Percentiles rank a stretch among this genome's conserved stretches.
Evolutionary conservation across 1,139 yeast species (phyloP).

Genomic region (Waltiozyma sp.): DNA sequence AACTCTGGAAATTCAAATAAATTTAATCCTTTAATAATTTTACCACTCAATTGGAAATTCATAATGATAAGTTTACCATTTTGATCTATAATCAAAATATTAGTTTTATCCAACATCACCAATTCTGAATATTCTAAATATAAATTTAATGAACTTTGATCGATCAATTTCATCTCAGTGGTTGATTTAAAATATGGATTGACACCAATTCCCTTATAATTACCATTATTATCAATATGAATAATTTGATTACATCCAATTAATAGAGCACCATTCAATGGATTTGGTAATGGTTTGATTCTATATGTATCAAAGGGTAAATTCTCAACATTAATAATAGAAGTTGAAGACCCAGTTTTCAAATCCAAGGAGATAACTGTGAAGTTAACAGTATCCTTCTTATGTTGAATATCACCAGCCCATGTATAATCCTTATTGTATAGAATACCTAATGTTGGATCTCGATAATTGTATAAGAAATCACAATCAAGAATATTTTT

Average conservation of each 20-base stretch:
- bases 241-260: slow-evolving; percentile 70
- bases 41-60: slow-evolving; percentile 39
- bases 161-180: slow-evolving; percentile 40
- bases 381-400: slow-evolving; percentile 53
- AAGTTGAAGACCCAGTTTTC: slow-evolving; percentile 49
- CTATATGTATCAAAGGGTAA: slow-evolving; percentile 70
- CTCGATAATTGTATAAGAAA: slow-evolving; percentile 59
- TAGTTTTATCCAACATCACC: slow-evolving; percentile 34
- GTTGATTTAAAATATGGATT: slow-evolving; percentile 43
- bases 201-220: slow-evolving; percentile 53
- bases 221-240: slow-evolving; percentile 78
- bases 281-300: slow-evolving; percentile 51
- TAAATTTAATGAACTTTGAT: slow-evolving; percentile 42
- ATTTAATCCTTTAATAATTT: slow-evolving; percentile 25
- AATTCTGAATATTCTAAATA: slow-evolving; percentile 47
- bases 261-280: slow-evolving; percentile 62
- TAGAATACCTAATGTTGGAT: slow-evolving; percentile 68
- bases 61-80: slow-evolving; percentile 42
- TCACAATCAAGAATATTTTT: slow-evolving; percentile 52
- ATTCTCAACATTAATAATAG: slow-evolving; percentile 50
- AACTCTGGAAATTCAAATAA: slow-evolving; percentile 8
- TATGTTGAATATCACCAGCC: slow-evolving; percentile 57
- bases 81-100: slow-evolving; percentile 41
- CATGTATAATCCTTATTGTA: slow-evolving; percentile 52
- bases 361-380: slow-evolving; percentile 59